A percentile compares a stretch with the other conserved stretches of the same genome.
Conservation (phyloP, 1,284 basidiomycete species). For the Tetrapyrgos nigripes region DNA sequence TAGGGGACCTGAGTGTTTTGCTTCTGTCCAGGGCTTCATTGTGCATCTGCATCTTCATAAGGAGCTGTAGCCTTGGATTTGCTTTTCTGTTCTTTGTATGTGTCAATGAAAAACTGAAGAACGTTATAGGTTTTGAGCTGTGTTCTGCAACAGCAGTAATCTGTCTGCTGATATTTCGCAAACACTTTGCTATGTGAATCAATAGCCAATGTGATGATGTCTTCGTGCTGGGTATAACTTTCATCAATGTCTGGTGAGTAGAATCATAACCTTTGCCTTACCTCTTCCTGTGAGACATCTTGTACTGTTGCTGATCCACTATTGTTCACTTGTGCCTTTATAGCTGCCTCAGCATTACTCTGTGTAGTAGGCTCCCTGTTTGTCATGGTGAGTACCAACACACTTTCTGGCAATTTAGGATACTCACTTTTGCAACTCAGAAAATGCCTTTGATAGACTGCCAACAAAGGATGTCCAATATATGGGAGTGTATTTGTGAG, state of each 20-base stretch:
- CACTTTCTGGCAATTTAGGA: background rate
- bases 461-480: slow-evolving; percentile 35
- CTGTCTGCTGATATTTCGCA: slow-evolving; percentile 29
- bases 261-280: background rate
- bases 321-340: background rate
- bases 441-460: slow-evolving; percentile 23
- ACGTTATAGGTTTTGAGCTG: slow-evolving; percentile 22
- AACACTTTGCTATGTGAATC: background rate
- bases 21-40: slow-evolving; percentile 9
- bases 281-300: background rate
- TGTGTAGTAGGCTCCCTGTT: background rate
- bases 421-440: slow-evolving; percentile 13
- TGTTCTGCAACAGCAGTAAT: slow-evolving; percentile 31
- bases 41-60: background rate
- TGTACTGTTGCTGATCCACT: no score
- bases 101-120: slow-evolving; percentile 31
- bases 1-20: slow-evolving; percentile 24
- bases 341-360: background rate
- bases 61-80: background rate
- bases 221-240: background rate
- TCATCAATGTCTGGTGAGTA: background rate
- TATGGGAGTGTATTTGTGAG: slow-evolving; percentile 36
- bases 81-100: slow-evolving; percentile 28
- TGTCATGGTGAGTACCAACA: background rate
- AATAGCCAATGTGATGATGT: slow-evolving; percentile 4